A percentile compares a stretch with the other conserved stretches of the same genome.
phyloP scores from a whole-genome alignment of 2,329 filamentous ascomycete genomes.

The Fusarium illudens region DNA sequence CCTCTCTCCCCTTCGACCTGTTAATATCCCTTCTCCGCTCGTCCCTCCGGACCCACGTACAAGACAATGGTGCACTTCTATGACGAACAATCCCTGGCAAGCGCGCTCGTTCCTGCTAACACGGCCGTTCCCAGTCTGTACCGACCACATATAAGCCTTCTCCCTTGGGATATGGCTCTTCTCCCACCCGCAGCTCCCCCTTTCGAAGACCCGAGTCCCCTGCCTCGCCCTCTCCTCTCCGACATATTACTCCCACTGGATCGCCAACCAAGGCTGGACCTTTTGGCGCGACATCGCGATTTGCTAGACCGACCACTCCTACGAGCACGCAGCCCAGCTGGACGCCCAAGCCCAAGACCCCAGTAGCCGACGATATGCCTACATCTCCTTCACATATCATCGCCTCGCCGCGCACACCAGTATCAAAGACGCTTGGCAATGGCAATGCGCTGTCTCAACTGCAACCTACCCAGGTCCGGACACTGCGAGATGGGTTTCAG shows the following conservation, averaged over 20 bases:
- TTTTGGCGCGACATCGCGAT: conserved; percentile 43
- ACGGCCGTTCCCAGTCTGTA: conserved; percentile 56
- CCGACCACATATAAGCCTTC: conserved; percentile 73
- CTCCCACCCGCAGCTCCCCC: conserved; percentile 66
- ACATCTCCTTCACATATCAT: conserved; percentile 45
- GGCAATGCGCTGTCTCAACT: conserved; percentile 74
- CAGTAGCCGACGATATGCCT: conserved; percentile 31
- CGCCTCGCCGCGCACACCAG: conserved; percentile 43
- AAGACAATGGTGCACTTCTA: conserved; percentile 46
- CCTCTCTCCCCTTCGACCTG: conserved; percentile 19
- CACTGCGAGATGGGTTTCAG: conserved; percentile 91
- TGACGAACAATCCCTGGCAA: conserved; percentile 38
- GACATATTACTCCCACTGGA: conserved; percentile 70
- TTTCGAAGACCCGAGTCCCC: conserved; percentile 70
- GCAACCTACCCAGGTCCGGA: conserved; percentile 82
- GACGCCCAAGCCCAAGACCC: conserved; percentile 48
- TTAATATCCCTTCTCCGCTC: conserved; percentile 35
- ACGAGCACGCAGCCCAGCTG: conserved; percentile 45
- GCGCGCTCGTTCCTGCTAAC: conserved; percentile 41
- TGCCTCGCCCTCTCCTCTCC: conserved; percentile 70
- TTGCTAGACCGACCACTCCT: conserved; percentile 54
- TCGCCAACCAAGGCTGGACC: conserved; percentile 63
- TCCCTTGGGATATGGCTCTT: conserved; percentile 74
- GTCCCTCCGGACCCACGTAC: conserved; percentile 39
- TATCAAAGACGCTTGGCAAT: conserved; percentile 50